Base-by-base conservation (phyloP, 352 stramenopile genomes). In the Phytopythium boreale region DNA sequence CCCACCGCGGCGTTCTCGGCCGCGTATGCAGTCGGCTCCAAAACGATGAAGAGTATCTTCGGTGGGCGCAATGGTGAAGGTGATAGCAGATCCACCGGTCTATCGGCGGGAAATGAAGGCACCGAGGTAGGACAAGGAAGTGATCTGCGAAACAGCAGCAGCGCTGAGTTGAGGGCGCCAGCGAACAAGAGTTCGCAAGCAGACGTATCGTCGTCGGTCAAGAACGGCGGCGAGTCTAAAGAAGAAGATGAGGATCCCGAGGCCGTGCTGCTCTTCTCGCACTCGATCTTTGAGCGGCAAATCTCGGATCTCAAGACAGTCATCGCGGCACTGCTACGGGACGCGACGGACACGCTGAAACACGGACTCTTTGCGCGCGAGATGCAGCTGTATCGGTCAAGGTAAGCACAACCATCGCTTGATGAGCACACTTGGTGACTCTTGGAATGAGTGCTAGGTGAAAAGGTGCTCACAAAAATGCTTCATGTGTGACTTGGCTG, bases 281-380 rank as follows among this genome's bases (percentile, higher is more conserved):
- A 84, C 63, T 86, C 80, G n/a, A 87, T 89, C 47, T 93, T 90
- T 64, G 84, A 93, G 66, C 71, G 70, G 11, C 79, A 88, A 56
- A 74, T 88, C 52, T 55, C 49, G 1, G 73, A 88, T 24, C 75
- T 87, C 31, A 82, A 74, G 47, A 56, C 61, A 1, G 62, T 89
- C 3, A 66, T 67, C 4, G 62, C 63, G 26, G 66, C 63, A 8
- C 47, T 88, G 31, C 62, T 90, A 6, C 55, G 75, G 15, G 68
- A 59, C 29, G 44, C 61, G 11, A 72, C 71, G 34, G 58, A 72
- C 20, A 59, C 60, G 6, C 4, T 89, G 14, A 41, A 82, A 24
- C 51, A 64, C 11, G 53, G 20, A 17, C 63, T 70, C 22, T 58
- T 61, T 34, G 62, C 67, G 15, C 65, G 75, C 19, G 64, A 90